Percentiles rank a stretch among this genome's conserved stretches.
Evolutionary conservation across 805 yeast genomes (phyloP).

Genomic region (Ogataea ramenticola): DNA sequence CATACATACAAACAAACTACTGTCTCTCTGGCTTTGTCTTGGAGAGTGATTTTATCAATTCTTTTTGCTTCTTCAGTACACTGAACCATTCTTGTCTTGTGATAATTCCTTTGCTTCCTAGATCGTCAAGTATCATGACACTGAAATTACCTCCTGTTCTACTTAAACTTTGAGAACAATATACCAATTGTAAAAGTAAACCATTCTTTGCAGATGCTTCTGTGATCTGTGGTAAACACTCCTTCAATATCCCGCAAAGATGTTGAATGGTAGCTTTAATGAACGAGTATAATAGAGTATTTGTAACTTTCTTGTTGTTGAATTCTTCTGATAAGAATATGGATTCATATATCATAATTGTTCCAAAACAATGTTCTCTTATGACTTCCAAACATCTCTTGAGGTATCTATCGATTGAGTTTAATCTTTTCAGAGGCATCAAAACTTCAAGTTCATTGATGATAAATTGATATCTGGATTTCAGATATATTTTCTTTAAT

Average conservation of each 20-base stretch:
- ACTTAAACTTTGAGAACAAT: conserved; percentile 81
- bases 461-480: conserved; percentile 65
- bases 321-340: conserved; percentile 42
- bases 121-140: conserved; percentile 35
- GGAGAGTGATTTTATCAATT: conserved; percentile 21
- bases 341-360: conserved; percentile 58
- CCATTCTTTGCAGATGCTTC: conserved; percentile 46
- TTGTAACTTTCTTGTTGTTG: conserved; percentile 5
- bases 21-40: conserved; percentile 2
- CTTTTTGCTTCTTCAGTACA: conserved; percentile 37
- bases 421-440: conserved; percentile 46
- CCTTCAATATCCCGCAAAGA: conserved; percentile 23
- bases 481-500: conserved; percentile 52
- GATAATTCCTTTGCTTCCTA: conserved; percentile 23
- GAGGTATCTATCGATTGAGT: conserved; percentile 51
- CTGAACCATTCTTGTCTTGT: conserved; percentile 34
- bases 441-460: conserved; percentile 51
- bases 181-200: conserved; percentile 71
- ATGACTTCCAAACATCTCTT: conserved; percentile 78
- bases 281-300: conserved; percentile 30
- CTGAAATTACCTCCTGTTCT: conserved; percentile 69
- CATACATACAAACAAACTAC: background rate
- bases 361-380: conserved; percentile 74
- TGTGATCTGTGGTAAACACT: conserved; percentile 28
- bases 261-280: conserved; percentile 25